Percentiles rank a stretch among this genome's conserved stretches.
phyloP scores from a whole-genome alignment of 2,329 filamentous ascomycete species.

The Cladosporium sp. region DNA sequence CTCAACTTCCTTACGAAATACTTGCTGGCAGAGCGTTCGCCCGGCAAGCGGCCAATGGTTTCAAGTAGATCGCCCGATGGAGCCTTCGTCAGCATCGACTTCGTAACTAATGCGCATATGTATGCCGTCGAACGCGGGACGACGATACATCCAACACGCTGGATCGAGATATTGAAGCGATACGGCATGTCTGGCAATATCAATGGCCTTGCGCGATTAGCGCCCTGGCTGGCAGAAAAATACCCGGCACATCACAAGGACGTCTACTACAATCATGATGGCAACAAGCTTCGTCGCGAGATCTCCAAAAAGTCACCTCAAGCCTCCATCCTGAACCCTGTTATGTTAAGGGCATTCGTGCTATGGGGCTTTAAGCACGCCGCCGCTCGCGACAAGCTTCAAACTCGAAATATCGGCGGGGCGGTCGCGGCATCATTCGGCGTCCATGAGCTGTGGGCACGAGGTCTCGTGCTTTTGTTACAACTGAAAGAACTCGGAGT shows the following conservation, averaged over 20 bases:
- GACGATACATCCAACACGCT: constrained; percentile 41
- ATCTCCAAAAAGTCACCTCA: background rate
- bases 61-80: background rate
- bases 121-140: constrained; percentile 24
- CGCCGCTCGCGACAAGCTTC: constrained; percentile 13
- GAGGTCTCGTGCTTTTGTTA: constrained; percentile 26
- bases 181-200: constrained; percentile 52
- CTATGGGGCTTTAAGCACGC: constrained; percentile 28
- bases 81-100: constrained; percentile 28
- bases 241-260: background rate
- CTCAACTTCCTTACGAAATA: constrained; percentile 37
- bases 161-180: constrained; percentile 54
- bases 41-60: constrained; percentile 31
- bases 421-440: background rate
- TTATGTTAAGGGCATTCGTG: constrained; percentile 27
- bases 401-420: background rate
- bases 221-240: constrained; percentile 42
- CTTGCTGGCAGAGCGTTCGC: constrained; percentile 35
- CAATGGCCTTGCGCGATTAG: constrained; percentile 46
- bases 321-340: constrained; percentile 19
- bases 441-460: constrained; percentile 22
- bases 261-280: background rate
- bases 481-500: constrained; percentile 22
- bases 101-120: constrained; percentile 44
- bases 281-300: background rate